Evolutionary conservation across 2,329 filamentous ascomycete species (phyloP).

Genomic region (Trichoderma semiorbis): DNA sequence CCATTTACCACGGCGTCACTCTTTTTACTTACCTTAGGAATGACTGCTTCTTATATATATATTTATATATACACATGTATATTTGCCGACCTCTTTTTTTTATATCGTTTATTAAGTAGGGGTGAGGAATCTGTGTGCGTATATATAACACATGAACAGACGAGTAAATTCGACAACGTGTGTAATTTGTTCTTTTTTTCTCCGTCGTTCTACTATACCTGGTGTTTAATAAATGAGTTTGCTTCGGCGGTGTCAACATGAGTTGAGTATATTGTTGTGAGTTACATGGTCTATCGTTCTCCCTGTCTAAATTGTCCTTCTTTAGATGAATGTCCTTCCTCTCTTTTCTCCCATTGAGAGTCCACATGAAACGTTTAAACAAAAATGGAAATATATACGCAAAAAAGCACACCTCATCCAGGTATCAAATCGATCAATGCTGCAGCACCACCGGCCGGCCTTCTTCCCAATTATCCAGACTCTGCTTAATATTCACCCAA

Average conservation of each 20-base stretch:
- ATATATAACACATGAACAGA: background rate
- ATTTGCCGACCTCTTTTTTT: background rate
- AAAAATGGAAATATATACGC: background rate
- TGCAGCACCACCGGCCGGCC: constrained; percentile 60
- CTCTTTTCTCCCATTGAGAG: background rate
- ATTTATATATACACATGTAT: background rate
- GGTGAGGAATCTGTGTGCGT: background rate
- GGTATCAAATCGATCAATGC: constrained; percentile 36
- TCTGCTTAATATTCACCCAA: constrained; percentile 85
- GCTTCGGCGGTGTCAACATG: background rate
- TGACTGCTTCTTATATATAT: background rate
- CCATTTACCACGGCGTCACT: background rate
- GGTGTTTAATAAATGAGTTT: background rate
- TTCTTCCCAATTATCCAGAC: constrained; percentile 77
- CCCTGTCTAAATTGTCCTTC: background rate
- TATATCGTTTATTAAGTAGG: background rate
- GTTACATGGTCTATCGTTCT: background rate
- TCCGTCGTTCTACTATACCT: background rate
- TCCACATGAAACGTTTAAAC: background rate
- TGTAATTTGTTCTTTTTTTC: background rate
- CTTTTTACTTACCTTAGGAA: background rate
- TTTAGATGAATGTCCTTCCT: background rate
- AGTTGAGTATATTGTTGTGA: background rate
- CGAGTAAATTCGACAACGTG: background rate
- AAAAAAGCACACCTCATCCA: background rate